These are phyloP conservation scores for Aspergillus fischeri DNA, from an alignment of 2,329 filamentous ascomycete genomes.

Conservation along the genomic window DNA sequence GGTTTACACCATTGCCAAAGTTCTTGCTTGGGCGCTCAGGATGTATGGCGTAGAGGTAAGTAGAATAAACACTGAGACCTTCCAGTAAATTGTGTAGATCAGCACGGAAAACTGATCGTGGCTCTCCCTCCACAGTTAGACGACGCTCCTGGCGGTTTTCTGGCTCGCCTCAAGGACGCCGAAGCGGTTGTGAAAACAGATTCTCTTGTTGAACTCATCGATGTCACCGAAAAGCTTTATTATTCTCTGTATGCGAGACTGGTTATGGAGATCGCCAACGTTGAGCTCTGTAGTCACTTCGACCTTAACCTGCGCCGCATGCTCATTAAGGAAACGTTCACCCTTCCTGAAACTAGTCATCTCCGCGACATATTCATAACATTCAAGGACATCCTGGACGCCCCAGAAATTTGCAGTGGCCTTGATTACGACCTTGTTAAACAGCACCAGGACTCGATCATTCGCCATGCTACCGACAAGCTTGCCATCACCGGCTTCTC, in stretches of 20 bases:
- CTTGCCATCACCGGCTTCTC: conserved; percentile 9
- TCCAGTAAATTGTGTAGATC: background rate
- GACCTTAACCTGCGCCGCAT: conserved; percentile 19
- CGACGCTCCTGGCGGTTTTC: conserved; percentile 22
- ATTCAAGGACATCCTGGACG: conserved; percentile 31
- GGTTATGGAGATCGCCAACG: conserved; percentile 33
- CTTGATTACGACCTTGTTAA: conserved; percentile 24
- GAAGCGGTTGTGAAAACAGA: conserved; percentile 27
- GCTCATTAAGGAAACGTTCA: conserved; percentile 12
- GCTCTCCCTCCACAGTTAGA: conserved; percentile 26
- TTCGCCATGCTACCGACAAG: conserved; percentile 21
- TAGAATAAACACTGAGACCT: background rate
- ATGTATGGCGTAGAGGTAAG: conserved; percentile 34
- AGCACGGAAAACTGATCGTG: background rate
- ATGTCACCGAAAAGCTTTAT: conserved; percentile 33
- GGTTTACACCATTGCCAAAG: conserved; percentile 35
- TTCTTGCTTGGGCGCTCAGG: conserved; percentile 28
- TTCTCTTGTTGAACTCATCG: conserved; percentile 27
- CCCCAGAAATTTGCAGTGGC: conserved; percentile 21
- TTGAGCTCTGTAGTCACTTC: conserved; percentile 33
- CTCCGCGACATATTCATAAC: conserved; percentile 30
- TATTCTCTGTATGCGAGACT: conserved; percentile 35
- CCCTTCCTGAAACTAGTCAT: conserved; percentile 32
- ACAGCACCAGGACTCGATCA: conserved; percentile 27
- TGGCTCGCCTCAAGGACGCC: conserved; percentile 27